Base-by-base conservation (phyloP, 495 filamentous ascomycete genomes). In the Copromyces sp. region DNA sequence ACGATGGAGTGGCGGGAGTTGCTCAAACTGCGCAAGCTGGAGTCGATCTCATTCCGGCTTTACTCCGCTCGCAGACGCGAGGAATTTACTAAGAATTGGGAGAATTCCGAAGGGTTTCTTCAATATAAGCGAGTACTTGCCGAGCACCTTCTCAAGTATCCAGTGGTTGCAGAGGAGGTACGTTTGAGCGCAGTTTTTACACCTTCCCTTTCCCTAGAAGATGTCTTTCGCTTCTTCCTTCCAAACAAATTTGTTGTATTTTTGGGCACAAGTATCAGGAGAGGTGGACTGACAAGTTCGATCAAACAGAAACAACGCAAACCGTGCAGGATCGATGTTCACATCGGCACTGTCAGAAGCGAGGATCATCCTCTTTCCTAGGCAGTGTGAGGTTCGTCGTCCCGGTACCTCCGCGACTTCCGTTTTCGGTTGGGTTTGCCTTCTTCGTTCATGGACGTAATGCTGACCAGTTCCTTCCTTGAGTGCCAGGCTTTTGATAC, bases 201-300 rank as follows among this genome's bases (percentile, higher is more conserved):
- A 20, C 9, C 20, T 0, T 24, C 45, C 20, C n/a, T 53, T 2
- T 20, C 35, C 35, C 17, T 45, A 4, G 17, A 20, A 45, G 8
- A 7, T 45, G 7, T 17, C 42, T 45, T 9, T n/a, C 3, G 9
- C 4, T 2, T 3, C 8, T 0, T 53, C 0, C 0, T 6, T 29
- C 20, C 20, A 14, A 14, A 3, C n/a, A 9, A 3, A 45, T n/a
- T 45, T 3, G 8, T n/a, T n/a, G n/a, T n/a, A n/a, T n/a, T n/a
- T n/a, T n/a, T n/a, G n/a, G n/a, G 9, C 17, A 4, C 1, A 45
- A 0, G 3, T 4, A 1, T 20, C 3, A 45, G 0, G 42, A 8
- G 9, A 0, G 3, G 8, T 45, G 8, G 42, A 2, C 45, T 53
- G 29, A 53, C 45, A 24, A 2, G 9, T 4, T 29, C 0, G 6